Conservation (phyloP, 768 basidiomycete species). For the Tephrocybe rancida region DNA sequence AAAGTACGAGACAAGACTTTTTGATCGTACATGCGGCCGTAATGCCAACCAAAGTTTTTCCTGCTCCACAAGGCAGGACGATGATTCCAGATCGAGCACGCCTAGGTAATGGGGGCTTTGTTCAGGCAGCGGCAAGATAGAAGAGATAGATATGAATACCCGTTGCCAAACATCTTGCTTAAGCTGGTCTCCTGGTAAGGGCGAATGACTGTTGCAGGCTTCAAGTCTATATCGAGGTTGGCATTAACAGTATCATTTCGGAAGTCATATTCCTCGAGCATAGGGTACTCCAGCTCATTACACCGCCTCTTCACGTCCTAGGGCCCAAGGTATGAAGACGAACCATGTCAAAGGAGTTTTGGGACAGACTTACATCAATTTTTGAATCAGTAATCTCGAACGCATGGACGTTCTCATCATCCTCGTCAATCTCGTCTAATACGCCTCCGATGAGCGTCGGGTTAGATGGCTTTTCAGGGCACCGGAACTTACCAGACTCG, state of each 20-base stretch:
- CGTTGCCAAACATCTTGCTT: conserved; percentile 99
- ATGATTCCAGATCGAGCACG: conserved; percentile 98
- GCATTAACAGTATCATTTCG: conserved; percentile 95
- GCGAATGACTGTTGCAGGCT: conserved; percentile 95
- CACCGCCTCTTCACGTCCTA: conserved; percentile 96
- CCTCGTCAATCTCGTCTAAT: conserved; percentile 94
- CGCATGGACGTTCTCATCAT: conserved; percentile 95
- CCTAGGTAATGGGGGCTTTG: conserved; percentile 40
- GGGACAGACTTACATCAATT: conserved; percentile 73
- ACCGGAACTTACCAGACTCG: conserved; percentile 65
- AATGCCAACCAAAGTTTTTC: conserved; percentile 99
- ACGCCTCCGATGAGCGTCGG: background rate
- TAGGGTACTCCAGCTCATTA: conserved; percentile 95
- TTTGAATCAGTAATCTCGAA: conserved; percentile 94
- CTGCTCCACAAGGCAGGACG: conserved; percentile 96
- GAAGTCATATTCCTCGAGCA: conserved; percentile 99
- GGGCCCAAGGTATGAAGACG: conserved; percentile 7
- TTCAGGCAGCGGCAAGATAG: conserved; percentile 2
- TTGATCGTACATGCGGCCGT: conserved; percentile 99
- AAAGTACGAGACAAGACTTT: conserved; percentile 96
- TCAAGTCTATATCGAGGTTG: conserved; percentile 97
- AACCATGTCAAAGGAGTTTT: background rate
- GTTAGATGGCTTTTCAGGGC: background rate
- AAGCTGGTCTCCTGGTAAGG: conserved; percentile 99
- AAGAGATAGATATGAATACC: conserved; percentile 45